These are phyloP conservation scores for Phytophthora macrochlamydospora DNA, from an alignment of 352 stramenopile genomes.

Conservation along the genomic window DNA sequence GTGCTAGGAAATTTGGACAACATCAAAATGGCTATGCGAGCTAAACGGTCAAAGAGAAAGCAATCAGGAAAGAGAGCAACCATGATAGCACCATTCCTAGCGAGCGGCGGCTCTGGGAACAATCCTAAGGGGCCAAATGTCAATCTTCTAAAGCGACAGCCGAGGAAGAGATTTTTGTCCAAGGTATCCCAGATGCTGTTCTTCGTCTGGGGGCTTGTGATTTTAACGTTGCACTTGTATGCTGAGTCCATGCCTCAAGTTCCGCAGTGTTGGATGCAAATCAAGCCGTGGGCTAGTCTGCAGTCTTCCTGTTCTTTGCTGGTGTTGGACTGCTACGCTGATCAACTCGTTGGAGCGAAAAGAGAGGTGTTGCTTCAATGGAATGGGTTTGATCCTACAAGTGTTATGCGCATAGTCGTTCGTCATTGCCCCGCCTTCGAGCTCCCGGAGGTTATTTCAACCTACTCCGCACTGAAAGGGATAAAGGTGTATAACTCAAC, in stretches of 20 bases:
- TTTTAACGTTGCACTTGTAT: slow-evolving; percentile 26
- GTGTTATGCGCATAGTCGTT: slow-evolving; percentile 12
- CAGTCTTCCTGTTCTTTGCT: slow-evolving; percentile 24
- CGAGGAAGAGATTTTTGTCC: slow-evolving; percentile 11
- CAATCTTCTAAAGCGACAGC: background rate
- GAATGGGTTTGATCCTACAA: slow-evolving; percentile 14
- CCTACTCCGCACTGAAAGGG: slow-evolving; percentile 12
- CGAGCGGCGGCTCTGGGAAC: slow-evolving; percentile 5
- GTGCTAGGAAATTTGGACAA: slow-evolving; percentile 40
- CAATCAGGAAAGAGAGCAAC: slow-evolving; percentile 9
- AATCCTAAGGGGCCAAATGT: slow-evolving; percentile 7
- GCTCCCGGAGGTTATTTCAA: slow-evolving; percentile 8
- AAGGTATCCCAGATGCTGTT: slow-evolving; percentile 17
- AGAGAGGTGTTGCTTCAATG: slow-evolving; percentile 8
- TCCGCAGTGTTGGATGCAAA: slow-evolving; percentile 31
- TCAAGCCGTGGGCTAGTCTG: slow-evolving; percentile 14
- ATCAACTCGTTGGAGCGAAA: slow-evolving; percentile 8
- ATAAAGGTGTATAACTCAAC: slow-evolving; percentile 37
- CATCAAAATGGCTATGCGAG: slow-evolving; percentile 33
- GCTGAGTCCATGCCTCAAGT: slow-evolving; percentile 9
- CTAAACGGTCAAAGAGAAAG: background rate
- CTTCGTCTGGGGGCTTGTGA: slow-evolving; percentile 21
- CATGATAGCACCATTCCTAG: slow-evolving; percentile 23
- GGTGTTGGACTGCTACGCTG: slow-evolving; percentile 19
- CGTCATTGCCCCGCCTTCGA: slow-evolving; percentile 19